Evolutionary conservation across 257 asterid species (phyloP), one percentile per base, ranked within the genome.

Genomic region (Nicotiana paniculata): DNA sequence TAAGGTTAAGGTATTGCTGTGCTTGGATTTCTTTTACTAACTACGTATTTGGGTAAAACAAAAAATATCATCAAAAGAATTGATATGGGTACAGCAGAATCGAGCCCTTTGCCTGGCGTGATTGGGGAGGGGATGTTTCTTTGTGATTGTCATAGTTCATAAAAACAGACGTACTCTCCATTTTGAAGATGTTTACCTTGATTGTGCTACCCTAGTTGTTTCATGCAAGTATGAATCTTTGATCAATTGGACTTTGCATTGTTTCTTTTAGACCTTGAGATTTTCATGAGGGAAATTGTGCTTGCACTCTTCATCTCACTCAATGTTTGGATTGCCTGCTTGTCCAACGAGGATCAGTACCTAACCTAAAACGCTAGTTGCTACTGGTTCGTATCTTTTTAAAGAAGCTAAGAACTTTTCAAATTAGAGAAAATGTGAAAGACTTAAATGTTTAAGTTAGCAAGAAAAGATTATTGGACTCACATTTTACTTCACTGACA

Each of bases 1-100:
- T 37, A 58, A 79, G 55, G 59, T 39, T 79, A 37, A 61, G 82
- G 59, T 37, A 78, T 63, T 61, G 37, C 35, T 79, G 33, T 79
- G 13, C 57, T 79, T 37, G 35, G 59, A 79, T 11, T 74, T 26
- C 79, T 48, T 48, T 74, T 48, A 35, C 15, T 24, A 24, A 24
- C 39, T 74, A 48, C 62, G 26, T 9, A 48, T 48, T 32, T 13
- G 35, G 43, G 62, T 26, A 48, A 74, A 13, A 74, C 2, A 10
- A 70, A 48, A 15, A 46, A 6, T 26, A 26, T 48, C 62, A 48
- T 26, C 62, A 16, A 48, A 74, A 48, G 39, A 26, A 48, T 48
- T 74, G 62, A 16, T 15, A 30, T 24, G 62, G 21, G 4, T 48
- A 6, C 4, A 15, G 62, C 13, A 48, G 78, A 43, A 15, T 24